Percentiles rank a stretch among this genome's conserved stretches.
These are phyloP conservation scores for Trichaptum fuscoviolaceum DNA, from an alignment of 768 basidiomycete genomes.

Conservation along the genomic window DNA sequence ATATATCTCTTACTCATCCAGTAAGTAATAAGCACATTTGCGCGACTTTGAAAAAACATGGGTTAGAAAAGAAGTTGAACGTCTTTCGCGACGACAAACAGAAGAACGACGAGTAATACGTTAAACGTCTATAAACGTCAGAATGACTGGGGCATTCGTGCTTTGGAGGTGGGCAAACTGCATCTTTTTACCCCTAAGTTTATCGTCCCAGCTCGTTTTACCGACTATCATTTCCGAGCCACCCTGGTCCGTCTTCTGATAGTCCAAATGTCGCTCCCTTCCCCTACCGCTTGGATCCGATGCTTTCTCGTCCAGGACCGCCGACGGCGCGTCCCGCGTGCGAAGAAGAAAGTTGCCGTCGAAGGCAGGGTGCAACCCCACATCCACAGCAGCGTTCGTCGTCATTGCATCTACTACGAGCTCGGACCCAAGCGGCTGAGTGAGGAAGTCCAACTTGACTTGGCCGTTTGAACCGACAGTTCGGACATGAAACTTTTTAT, in stretches of 20 bases:
- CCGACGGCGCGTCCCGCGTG: conserved; percentile 16
- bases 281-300: conserved; percentile 31
- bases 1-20: background rate
- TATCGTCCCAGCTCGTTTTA: background rate
- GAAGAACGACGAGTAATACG: background rate
- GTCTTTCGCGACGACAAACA: background rate
- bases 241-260: background rate
- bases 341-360: conserved; percentile 35
- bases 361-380: conserved; percentile 30
- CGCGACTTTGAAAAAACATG: background rate
- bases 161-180: background rate
- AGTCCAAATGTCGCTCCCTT: conserved; percentile 22
- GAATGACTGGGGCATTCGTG: background rate
- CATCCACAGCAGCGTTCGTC: conserved; percentile 21
- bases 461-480: conserved; percentile 25
- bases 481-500: conserved; percentile 29
- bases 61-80: no score
- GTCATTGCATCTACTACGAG: conserved; percentile 27
- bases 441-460: conserved; percentile 23
- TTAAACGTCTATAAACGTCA: background rate
- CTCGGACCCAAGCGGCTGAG: conserved; percentile 30
- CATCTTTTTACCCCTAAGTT: background rate
- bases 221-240: background rate
- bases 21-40: background rate
- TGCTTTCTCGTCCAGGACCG: conserved; percentile 18